Base-by-base conservation (phyloP, 208 protist species). In the Leishmania tarentolae region DNA sequence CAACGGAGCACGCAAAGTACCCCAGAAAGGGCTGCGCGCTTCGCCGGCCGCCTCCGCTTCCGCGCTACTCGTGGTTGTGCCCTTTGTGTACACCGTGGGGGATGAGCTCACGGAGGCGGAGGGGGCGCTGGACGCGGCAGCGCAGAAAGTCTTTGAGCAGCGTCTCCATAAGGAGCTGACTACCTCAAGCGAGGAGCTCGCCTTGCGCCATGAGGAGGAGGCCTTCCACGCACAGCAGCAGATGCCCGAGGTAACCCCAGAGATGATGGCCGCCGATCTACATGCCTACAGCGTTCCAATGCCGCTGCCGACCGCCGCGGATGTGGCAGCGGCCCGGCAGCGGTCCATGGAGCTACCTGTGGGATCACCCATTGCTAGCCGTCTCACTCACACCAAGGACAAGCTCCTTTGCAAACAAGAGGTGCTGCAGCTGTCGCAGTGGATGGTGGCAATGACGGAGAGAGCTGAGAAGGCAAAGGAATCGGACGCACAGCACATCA, bases 71-170 rank as follows among this genome's bases (percentile, higher is more conserved):
- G 85, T 94, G 11, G 78, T 92, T 6, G 86, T 97, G 28, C 94
- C 94, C 0, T 95, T 93, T 84, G 86, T 95, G 63, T 97, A 95
- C 75, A 91, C 88, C 24, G 84, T 85, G 2, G 91, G 91, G 5
- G 94, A 97, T 77, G 93, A 94, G 83, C 77, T 96, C 37, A 81
- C 94, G 56, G 93, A 96, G 87, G 94, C 93, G 47, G 92, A 96
- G 83, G 86, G 88, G 56, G 85, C 86, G 31, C 83, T 97, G 11
- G 94, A 97, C 75, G 86, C 87, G 11, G 91, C 90, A 13, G 94
- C 94, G 35, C 85, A 90, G 83, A 76, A 92, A 76, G 70, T 75
- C 5, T 95, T 93, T 66, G 89, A 94, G 83, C 82, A 87, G 80
- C 91, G 90, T 11, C 83, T 97, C 53, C 83, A 91, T 19, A 83